Evolutionary conservation across 257 asterid species (phyloP).

Genomic region (Solanum virginianum): DNA sequence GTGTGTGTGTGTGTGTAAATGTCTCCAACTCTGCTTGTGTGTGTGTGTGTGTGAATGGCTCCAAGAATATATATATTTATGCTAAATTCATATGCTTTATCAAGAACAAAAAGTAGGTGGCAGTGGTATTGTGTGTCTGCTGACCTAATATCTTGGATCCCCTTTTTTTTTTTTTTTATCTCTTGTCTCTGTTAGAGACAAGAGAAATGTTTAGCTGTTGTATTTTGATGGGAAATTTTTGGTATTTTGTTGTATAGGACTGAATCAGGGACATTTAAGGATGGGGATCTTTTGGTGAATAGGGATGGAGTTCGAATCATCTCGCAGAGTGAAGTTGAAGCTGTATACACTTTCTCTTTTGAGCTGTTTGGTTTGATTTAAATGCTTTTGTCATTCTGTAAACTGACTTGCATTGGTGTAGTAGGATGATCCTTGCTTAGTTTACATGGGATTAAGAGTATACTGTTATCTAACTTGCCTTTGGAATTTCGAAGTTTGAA

Average conservation of each 20-base stretch:
- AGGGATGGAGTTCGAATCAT: constrained; percentile 85
- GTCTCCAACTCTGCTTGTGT: not conserved
- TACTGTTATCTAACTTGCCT: not conserved
- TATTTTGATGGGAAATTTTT: not conserved
- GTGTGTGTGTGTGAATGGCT: not conserved
- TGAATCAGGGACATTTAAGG: constrained; percentile 92
- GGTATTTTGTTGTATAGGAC: constrained; percentile 33
- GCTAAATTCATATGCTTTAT: not conserved
- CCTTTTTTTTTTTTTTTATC: not conserved
- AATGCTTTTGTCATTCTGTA: not conserved
- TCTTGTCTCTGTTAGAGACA: not conserved
- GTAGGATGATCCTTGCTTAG: not conserved
- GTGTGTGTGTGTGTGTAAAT: not conserved
- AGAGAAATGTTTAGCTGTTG: not conserved
- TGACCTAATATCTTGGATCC: not conserved
- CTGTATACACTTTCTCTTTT: constrained; percentile 26
- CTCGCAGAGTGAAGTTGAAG: constrained; percentile 54
- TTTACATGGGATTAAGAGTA: not conserved
- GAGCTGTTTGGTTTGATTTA: not conserved
- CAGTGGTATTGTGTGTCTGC: not conserved
- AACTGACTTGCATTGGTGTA: not conserved
- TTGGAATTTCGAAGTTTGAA: not conserved
- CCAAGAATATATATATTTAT: not conserved
- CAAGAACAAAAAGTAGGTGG: not conserved
- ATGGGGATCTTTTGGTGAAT: constrained; percentile 94